Evolutionary conservation across 164 flowering plant species (phyloP).

Genomic region (Berberis vulgaris): DNA sequence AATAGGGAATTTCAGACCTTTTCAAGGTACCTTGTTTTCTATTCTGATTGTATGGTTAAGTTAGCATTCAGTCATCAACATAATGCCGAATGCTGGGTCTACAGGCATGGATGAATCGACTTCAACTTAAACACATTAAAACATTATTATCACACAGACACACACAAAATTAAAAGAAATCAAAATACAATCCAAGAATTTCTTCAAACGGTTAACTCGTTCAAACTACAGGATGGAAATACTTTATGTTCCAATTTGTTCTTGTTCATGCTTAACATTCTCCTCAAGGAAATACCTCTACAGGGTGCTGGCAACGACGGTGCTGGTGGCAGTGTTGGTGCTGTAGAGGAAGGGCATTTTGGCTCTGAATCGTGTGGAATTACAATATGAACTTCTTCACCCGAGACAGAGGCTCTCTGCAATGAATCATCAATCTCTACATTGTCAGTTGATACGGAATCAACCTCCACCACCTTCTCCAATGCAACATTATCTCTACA

Average conservation of each 20-base stretch:
- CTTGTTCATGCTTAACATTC: slow-evolving; percentile 32
- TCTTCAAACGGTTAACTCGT: neutral
- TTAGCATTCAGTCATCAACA: too few species aligned
- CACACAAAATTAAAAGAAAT: too few species aligned
- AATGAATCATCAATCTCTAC: neutral
- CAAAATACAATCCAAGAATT: too few species aligned
- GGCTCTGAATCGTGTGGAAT: slow-evolving; percentile 2
- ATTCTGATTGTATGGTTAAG: too few species aligned
- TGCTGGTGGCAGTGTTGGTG: neutral
- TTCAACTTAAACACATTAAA: too few species aligned
- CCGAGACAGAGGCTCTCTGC: neutral
- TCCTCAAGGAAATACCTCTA: slow-evolving; percentile 28
- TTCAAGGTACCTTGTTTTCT: too few species aligned
- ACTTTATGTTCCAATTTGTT: slow-evolving; percentile 27
- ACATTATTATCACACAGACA: too few species aligned
- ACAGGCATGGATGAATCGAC: too few species aligned
- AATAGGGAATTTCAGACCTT: too few species aligned
- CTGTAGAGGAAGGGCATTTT: neutral
- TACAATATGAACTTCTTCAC: slow-evolving; percentile 13
- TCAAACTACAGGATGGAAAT: slow-evolving; percentile 22
- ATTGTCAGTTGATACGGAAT: neutral
- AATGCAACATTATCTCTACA: slow-evolving; percentile 37
- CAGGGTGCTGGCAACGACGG: slow-evolving; percentile 4
- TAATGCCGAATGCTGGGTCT: too few species aligned
- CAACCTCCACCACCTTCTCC: slow-evolving; percentile 1